phyloP scores from a whole-genome alignment of 225 moss, liverwort and hornwort species.

The Polytrichum formosum region DNA sequence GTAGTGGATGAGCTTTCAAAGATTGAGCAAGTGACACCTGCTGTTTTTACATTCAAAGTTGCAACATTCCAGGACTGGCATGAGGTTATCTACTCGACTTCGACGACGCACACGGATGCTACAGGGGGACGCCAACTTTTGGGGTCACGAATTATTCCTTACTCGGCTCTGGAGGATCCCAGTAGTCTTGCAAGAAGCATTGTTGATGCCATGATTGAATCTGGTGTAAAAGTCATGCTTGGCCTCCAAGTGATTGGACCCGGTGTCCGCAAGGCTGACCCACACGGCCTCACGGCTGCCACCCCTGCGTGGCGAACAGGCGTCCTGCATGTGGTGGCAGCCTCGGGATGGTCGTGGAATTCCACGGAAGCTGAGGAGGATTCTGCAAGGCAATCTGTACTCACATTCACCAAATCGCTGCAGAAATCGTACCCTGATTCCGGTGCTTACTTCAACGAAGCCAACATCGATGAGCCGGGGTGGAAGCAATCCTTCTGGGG shows the following conservation, averaged over 20 bases:
- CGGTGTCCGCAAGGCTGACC: conserved; percentile 4
- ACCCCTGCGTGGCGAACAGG: conserved; percentile 8
- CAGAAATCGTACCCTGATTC: conserved; percentile 1
- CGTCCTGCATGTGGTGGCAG: too few species aligned
- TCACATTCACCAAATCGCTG: neutral
- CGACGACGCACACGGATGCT: neutral
- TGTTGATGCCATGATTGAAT: neutral
- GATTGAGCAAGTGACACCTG: neutral
- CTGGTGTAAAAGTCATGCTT: neutral
- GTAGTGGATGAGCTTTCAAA: neutral
- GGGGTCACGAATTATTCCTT: conserved; percentile 7
- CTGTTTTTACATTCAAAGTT: neutral
- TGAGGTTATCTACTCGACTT: neutral
- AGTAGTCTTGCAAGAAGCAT: neutral
- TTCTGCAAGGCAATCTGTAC: neutral
- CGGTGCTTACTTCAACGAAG: conserved; percentile 5
- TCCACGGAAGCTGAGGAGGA: neutral
- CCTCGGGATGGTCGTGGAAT: neutral
- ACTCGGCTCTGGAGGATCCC: neutral
- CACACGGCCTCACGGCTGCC: neutral
- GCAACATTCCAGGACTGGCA: neutral
- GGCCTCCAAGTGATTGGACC: conserved; percentile 1
- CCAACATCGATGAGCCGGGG: conserved; percentile 2
- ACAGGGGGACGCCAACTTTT: neutral
- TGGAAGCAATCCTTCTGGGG: conserved; percentile 5